These are phyloP conservation scores for Hemisphaericaspora lyxosophila DNA, from an alignment of 1,139 yeast genomes.

Conservation along the genomic window DNA sequence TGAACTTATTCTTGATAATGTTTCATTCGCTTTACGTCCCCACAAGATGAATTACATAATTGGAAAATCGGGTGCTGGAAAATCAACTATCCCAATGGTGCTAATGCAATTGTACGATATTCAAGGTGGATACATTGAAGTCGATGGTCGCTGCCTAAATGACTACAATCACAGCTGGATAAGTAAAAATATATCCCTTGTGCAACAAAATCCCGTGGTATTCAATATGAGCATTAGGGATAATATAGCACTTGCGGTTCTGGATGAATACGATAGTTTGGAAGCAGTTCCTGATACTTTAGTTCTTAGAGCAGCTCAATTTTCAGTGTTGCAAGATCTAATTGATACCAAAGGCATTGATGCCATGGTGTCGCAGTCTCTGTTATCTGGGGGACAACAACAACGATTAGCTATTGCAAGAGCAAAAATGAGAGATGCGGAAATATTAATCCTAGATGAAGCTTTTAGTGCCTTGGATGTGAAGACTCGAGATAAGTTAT, in stretches of 20 bases:
- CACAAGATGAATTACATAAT: conserved; percentile 60
- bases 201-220: conserved; percentile 68
- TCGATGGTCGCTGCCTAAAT: conserved; percentile 54
- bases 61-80: conserved; percentile 91
- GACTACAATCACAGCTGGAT: conserved; percentile 53
- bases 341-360: conserved; percentile 55
- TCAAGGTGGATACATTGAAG: conserved; percentile 59
- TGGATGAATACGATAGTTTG: conserved; percentile 21
- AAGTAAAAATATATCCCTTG: conserved; percentile 61
- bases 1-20: conserved; percentile 43
- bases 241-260: conserved; percentile 56
- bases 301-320: conserved; percentile 48
- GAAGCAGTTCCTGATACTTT: conserved; percentile 23
- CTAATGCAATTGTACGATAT: conserved; percentile 58
- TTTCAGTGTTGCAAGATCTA: conserved; percentile 52
- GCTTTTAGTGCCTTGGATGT: conserved; percentile 78
- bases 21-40: conserved; percentile 45
- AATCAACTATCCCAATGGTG: conserved; percentile 73
- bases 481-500: conserved; percentile 41
- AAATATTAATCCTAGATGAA: conserved; percentile 81
- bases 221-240: conserved; percentile 61
- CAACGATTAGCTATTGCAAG: conserved; percentile 84
- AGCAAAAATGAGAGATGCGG: conserved; percentile 69
- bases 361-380: conserved; percentile 48
- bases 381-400: conserved; percentile 89